Evolutionary conservation across 257 asterid genomes (phyloP).

Genomic region (Perilla frutescens): DNA sequence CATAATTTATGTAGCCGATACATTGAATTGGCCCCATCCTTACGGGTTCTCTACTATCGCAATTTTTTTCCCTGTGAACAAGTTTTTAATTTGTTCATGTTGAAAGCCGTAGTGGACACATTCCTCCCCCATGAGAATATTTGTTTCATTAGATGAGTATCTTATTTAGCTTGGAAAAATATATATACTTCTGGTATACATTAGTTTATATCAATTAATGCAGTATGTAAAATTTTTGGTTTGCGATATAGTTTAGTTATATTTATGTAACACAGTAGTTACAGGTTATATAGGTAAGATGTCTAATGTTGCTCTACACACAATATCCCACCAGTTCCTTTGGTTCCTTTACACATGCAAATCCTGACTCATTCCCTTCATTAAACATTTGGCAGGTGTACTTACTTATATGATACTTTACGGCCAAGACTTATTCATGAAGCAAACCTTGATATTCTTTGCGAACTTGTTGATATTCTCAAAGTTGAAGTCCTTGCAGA

Average conservation of each 20-base stretch:
- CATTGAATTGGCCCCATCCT: no score
- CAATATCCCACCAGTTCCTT: constrained; percentile 13
- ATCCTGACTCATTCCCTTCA: constrained; percentile 25
- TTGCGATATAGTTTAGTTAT: constrained; percentile 20
- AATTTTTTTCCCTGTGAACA: no score
- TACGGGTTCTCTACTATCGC: no score
- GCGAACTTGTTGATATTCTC: constrained; percentile 94
- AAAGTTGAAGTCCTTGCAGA: constrained; percentile 96
- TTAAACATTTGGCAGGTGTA: constrained; percentile 71
- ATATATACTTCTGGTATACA: not conserved
- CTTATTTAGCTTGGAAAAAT: not conserved
- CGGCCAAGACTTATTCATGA: constrained; percentile 97
- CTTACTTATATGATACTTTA: constrained; percentile 87
- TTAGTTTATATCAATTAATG: constrained; percentile 24
- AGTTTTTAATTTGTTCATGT: no score
- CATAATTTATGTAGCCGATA: no score
- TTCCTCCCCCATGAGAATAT: no score
- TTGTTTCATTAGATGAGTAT: constrained; percentile 6
- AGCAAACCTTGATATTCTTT: constrained; percentile 92
- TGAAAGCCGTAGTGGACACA: no score
- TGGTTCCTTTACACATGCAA: constrained; percentile 32
- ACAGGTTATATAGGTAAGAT: not conserved
- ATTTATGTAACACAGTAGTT: constrained; percentile 7
- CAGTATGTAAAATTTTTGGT: constrained; percentile 6
- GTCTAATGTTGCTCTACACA: not conserved